Conservation (phyloP, 768 basidiomycete genomes). For the Mycena amicta region DNA sequence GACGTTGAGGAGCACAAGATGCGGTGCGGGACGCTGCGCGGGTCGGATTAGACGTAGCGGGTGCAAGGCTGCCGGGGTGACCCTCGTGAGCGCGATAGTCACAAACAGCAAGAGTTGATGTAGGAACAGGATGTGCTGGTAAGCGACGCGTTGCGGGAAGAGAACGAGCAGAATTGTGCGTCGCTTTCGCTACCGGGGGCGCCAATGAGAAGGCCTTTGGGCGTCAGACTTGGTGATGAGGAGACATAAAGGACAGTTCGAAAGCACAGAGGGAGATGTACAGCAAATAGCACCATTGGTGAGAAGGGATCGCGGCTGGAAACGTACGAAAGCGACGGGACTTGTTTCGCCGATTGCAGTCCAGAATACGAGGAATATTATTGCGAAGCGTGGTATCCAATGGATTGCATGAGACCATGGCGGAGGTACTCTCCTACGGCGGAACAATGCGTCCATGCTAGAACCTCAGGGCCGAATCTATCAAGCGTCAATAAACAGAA, state of each 20-base stretch:
- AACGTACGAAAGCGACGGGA: slow-evolving; percentile 66
- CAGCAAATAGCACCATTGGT: slow-evolving; percentile 81
- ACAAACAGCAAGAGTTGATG: slow-evolving; percentile 78
- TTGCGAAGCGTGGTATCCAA: slow-evolving; percentile 69
- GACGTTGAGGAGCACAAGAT: too few species aligned
- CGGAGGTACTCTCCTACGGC: slow-evolving; percentile 71
- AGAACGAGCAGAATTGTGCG: slow-evolving; percentile 38
- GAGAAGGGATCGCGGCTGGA: slow-evolving; percentile 10
- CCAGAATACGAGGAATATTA: slow-evolving; percentile 59
- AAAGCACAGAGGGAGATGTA: slow-evolving; percentile 60
- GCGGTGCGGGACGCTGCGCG: too few species aligned
- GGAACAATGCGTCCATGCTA: slow-evolving; percentile 67
- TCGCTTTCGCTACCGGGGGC: slow-evolving; percentile 18
- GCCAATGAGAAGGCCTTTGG: slow-evolving; percentile 27
- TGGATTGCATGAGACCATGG: slow-evolving; percentile 62
- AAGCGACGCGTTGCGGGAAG: slow-evolving; percentile 69
- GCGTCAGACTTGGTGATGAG: slow-evolving; percentile 45
- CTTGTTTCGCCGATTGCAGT: slow-evolving; percentile 63
- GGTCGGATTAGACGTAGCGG: too few species aligned
- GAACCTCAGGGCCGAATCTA: slow-evolving; percentile 78
- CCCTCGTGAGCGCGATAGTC: slow-evolving; percentile 69
- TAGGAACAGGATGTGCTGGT: slow-evolving; percentile 77
- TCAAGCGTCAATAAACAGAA: not conserved
- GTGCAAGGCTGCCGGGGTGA: slow-evolving; percentile 72
- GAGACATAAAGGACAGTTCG: slow-evolving; percentile 70